Percentiles rank a stretch among this genome's conserved stretches.
phyloP scores from a whole-genome alignment of 805 yeast genomes.

The Candida sakaeoensis region DNA sequence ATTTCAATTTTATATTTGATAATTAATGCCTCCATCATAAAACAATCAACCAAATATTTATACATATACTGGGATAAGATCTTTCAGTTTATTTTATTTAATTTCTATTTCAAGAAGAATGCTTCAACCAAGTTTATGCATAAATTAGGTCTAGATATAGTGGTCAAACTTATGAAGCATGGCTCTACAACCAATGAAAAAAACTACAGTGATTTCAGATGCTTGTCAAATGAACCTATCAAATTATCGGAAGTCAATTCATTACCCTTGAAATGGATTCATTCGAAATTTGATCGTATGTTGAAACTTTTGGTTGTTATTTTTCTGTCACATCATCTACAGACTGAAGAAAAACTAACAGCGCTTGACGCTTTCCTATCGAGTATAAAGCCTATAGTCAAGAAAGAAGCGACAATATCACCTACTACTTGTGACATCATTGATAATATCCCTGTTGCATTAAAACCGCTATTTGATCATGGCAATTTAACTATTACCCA shows the following conservation, averaged over 20 bases:
- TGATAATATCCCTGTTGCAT: constrained; percentile 26
- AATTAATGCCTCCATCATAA: constrained; percentile 16
- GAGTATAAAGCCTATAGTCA: constrained; percentile 23
- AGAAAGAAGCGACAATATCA: constrained; percentile 22
- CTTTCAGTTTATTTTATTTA: constrained; percentile 26
- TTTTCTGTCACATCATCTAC: constrained; percentile 21
- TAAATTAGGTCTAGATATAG: constrained; percentile 25
- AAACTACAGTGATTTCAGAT: constrained; percentile 23
- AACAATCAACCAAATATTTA: constrained; percentile 20
- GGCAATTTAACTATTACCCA: constrained; percentile 16
- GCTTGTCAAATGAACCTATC: constrained; percentile 31
- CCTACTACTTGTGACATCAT: constrained; percentile 30
- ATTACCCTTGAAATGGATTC: constrained; percentile 33
- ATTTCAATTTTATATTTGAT: constrained; percentile 27
- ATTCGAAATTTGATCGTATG: constrained; percentile 26
- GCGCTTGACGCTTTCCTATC: constrained; percentile 22
- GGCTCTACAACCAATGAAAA: constrained; percentile 18
- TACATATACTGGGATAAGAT: constrained; percentile 37
- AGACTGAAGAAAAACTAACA: constrained; percentile 22
- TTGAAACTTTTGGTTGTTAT: constrained; percentile 22
- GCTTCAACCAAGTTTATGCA: constrained; percentile 21
- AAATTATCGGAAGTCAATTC: constrained; percentile 27
- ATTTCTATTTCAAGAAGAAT: constrained; percentile 32
- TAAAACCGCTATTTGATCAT: constrained; percentile 19
- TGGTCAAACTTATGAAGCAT: constrained; percentile 23